Evolutionary conservation across 306 rosid genomes (phyloP).

Genomic region (Sindora glabra): DNA sequence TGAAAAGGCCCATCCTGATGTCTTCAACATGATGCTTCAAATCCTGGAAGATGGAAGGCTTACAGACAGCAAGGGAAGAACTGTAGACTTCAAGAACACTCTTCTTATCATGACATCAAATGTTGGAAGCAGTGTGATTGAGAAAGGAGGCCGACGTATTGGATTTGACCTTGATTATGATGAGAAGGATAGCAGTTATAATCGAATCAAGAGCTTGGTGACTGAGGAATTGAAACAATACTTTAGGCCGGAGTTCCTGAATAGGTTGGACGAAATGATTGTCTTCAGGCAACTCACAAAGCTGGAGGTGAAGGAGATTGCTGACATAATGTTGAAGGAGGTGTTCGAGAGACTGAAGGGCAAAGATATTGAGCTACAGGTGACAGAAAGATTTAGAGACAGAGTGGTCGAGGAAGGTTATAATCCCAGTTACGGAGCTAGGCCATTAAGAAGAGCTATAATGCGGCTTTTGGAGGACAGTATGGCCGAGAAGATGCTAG

Average conservation of each 20-base stretch:
- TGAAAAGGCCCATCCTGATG: slow-evolving; percentile 97
- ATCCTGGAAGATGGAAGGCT: slow-evolving; percentile 92
- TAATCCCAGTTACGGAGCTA: slow-evolving; percentile 95
- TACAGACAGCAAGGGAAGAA: slow-evolving; percentile 94
- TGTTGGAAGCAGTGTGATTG: slow-evolving; percentile 93
- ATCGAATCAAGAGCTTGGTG: slow-evolving; percentile 89
- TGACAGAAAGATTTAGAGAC: slow-evolving; percentile 86
- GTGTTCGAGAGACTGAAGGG: slow-evolving; percentile 75
- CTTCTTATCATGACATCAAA: slow-evolving; percentile 94
- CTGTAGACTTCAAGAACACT: slow-evolving; percentile 94
- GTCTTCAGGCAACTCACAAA: slow-evolving; percentile 93
- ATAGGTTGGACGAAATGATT: slow-evolving; percentile 91
- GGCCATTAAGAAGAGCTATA: slow-evolving; percentile 93
- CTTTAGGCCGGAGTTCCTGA: slow-evolving; percentile 87
- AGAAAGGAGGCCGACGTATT: slow-evolving; percentile 85
- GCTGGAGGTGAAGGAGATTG: slow-evolving; percentile 89
- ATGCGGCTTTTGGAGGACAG: slow-evolving; percentile 96
- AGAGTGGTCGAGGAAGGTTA: slow-evolving; percentile 93
- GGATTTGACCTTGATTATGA: slow-evolving; percentile 90
- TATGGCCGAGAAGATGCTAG: slow-evolving; percentile 99
- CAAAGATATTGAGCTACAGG: slow-evolving; percentile 80
- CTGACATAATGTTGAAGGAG: slow-evolving; percentile 90
- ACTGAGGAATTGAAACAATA: slow-evolving; percentile 87
- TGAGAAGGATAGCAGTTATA: slow-evolving; percentile 88
- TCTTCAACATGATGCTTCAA: slow-evolving; percentile 97